Base-by-base conservation (phyloP, 129 eudicot species). In the Tagetes patula region DNA sequence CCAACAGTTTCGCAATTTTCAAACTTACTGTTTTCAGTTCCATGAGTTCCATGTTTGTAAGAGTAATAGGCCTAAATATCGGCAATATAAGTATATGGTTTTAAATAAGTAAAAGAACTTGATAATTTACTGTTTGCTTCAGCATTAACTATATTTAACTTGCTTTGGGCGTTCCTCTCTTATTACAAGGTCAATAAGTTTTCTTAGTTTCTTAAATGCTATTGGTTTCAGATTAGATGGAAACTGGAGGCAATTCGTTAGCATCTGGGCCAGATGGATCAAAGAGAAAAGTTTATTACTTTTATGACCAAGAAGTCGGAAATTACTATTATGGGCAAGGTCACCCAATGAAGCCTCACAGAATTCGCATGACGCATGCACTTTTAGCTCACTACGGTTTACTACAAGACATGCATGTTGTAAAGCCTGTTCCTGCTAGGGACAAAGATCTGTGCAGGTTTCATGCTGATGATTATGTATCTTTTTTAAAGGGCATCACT, bases 311-410 rank as follows among this genome's bases (percentile, higher is more conserved):
- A 13, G 96, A 88, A 65, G 88, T 91, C 12, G 97, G 97, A 27
- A 88, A 91, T 68, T 91, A 91, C 64, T 91, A 91, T 68, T 91
- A 91, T 41, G 97, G 97, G 2, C 97, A 91, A 83, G 97, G 97
- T 45, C 97, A 91, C 75, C 91, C 97, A 9, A 91, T 91, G 97
- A 91, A 91, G 88, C 97, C 97, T n/a, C 97, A 91, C 83, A 79
- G 97, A 65, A 89, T 92, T 74, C 89, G 97, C 64, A 90, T 90
- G 93, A 87, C 96, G 1, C 96, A 88, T 76, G 88, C 88, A 48
- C 96, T 88, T 0, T 39, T 89, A 42, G 92, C 92, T 11, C 89
- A 89, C 77, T 89, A 89, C 8, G 92, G 92, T 31, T 70, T 89
- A 56, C 87, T 86, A 38, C 87, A 84, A 73, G 69, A 86, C 71